phyloP scores from a whole-genome alignment of 257 asterid species.

The Gentiana macrophylla region DNA sequence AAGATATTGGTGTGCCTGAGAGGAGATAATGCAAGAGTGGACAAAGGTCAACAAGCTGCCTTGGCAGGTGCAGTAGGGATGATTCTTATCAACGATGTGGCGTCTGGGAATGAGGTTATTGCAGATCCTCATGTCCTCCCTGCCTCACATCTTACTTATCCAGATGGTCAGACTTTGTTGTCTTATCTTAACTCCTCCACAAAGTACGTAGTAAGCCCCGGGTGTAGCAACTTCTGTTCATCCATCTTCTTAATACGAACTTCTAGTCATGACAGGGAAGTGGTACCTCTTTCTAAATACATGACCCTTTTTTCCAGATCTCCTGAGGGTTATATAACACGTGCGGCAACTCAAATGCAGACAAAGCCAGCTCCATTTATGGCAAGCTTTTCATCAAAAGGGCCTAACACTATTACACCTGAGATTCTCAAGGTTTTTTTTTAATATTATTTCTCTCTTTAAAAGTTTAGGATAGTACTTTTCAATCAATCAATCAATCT shows the following conservation, averaged over 20 bases:
- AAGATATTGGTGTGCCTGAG: slow-evolving; percentile 79
- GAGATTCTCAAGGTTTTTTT: slow-evolving; percentile 10
- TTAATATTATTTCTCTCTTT: background rate
- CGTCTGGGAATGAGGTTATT: slow-evolving; percentile 63
- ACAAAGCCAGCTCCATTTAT: slow-evolving; percentile 12
- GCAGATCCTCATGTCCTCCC: slow-evolving; percentile 90
- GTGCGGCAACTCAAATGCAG: slow-evolving; percentile 5
- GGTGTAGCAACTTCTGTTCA: background rate
- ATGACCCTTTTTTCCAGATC: slow-evolving; percentile 1
- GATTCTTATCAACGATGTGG: slow-evolving; percentile 53
- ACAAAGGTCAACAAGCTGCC: slow-evolving; percentile 68
- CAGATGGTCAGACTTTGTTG: slow-evolving; percentile 53
- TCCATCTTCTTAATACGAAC: background rate
- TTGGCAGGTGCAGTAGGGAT: slow-evolving; percentile 85
- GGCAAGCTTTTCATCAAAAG: slow-evolving; percentile 11
- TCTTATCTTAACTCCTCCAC: slow-evolving; percentile 40
- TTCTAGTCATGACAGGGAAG: background rate
- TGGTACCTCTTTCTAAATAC: background rate
- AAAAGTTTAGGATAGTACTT: too few species aligned
- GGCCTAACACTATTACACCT: slow-evolving; percentile 9
- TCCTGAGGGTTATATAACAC: slow-evolving; percentile 6
- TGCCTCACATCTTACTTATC: slow-evolving; percentile 67
- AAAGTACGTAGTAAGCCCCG: slow-evolving; percentile 24
- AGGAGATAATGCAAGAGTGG: slow-evolving; percentile 59
- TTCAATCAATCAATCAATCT: background rate